These are phyloP conservation scores for Heliosperma pusillum DNA, from an alignment of 148 eudicot species.

Conservation along the genomic window DNA sequence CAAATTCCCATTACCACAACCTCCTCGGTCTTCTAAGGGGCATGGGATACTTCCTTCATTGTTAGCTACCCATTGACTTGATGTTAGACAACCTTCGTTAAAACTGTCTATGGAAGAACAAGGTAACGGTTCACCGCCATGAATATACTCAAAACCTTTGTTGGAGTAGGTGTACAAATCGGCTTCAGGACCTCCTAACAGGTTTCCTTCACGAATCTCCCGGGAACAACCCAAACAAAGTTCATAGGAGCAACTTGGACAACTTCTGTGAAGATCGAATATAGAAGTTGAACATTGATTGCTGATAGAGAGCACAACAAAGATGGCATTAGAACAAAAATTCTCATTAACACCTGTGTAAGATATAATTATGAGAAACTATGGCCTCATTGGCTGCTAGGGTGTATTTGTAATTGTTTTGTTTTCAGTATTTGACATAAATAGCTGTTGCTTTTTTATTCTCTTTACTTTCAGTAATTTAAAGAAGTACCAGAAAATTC, in stretches of 20 bases:
- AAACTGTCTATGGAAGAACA: conserved; percentile 18
- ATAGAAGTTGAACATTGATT: conserved; percentile 85
- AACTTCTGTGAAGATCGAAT: conserved; percentile 77
- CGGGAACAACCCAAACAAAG: conserved; percentile 71
- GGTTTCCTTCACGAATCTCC: conserved; percentile 61
- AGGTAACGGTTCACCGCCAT: conserved; percentile 66
- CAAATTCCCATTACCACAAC: conserved; percentile 59
- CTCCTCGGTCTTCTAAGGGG: conserved; percentile 69
- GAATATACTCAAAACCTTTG: conserved; percentile 63
- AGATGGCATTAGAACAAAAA: not conserved
- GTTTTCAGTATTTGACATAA: not conserved
- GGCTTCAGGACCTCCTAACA: conserved; percentile 39
- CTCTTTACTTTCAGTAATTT: not conserved
- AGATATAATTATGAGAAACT: too few relatives aligned
- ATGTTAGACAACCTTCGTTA: not conserved
- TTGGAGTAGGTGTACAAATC: conserved; percentile 29
- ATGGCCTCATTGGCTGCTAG: too few relatives aligned
- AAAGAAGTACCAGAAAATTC: conserved; percentile 60
- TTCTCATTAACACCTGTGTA: not conserved
- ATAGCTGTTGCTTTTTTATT: not conserved
- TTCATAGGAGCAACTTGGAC: conserved; percentile 74
- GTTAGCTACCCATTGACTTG: conserved; percentile 40
- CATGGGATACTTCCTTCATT: conserved; percentile 55
- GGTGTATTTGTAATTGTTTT: not conserved
- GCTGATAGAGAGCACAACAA: conserved; percentile 37